A percentile compares a stretch with the other conserved stretches of the same genome.
Evolutionary conservation across 768 basidiomycete genomes (phyloP).

Genomic region (Leccinum longicurvipes): DNA sequence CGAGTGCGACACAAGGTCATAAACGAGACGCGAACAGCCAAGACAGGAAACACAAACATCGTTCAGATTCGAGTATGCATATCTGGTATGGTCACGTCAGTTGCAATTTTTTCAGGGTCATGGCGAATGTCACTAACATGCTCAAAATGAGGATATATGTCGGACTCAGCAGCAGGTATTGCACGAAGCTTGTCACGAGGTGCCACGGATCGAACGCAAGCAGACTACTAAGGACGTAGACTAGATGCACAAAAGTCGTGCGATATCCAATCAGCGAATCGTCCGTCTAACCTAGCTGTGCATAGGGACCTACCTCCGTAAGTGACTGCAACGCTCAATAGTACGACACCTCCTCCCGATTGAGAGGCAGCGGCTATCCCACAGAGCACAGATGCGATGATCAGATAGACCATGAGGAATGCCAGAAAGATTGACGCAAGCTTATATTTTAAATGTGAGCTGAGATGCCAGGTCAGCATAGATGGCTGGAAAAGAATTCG

Average conservation of each 20-base stretch:
- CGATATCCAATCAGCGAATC: neutral
- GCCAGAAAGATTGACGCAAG: constrained; percentile 71
- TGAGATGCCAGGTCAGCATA: constrained; percentile 6
- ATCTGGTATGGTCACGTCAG: constrained; percentile 45
- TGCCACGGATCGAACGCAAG: constrained; percentile 96
- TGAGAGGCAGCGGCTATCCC: constrained; percentile 67
- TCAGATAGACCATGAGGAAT: constrained; percentile 77
- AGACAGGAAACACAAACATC: constrained; percentile 46
- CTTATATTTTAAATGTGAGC: constrained; percentile 65
- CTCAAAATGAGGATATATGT: constrained; percentile 74
- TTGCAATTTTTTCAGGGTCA: neutral
- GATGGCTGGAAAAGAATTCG: neutral
- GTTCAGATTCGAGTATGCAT: constrained; percentile 82
- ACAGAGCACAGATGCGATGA: constrained; percentile 79
- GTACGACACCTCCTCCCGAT: constrained; percentile 65
- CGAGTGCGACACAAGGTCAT: neutral
- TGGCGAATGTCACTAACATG: constrained; percentile 48
- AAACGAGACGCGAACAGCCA: constrained; percentile 12
- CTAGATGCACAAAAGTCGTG: constrained; percentile 31
- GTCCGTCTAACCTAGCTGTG: neutral
- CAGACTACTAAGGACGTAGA: constrained; percentile 73
- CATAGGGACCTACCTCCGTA: constrained; percentile 60
- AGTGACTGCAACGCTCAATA: constrained; percentile 83
- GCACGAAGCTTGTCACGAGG: constrained; percentile 85
- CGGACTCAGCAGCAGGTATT: constrained; percentile 85